Conservation (phyloP, 805 yeast species). For the Candida xiaguanensis region DNA sequence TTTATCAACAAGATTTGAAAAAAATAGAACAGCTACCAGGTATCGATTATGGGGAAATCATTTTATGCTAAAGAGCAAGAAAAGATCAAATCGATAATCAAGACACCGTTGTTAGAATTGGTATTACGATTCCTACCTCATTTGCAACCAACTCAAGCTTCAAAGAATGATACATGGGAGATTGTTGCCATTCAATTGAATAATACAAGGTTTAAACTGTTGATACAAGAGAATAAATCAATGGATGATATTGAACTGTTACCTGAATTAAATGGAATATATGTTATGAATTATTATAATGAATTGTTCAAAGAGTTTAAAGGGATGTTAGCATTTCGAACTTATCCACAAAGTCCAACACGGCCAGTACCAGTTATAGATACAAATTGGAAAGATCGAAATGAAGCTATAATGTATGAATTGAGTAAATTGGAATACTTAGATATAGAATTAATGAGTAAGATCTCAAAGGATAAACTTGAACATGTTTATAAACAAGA, state of each 20-base stretch:
- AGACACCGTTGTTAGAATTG: constrained; percentile 24
- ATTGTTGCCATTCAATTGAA: constrained; percentile 30
- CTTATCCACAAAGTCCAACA: neutral
- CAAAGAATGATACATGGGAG: constrained; percentile 31
- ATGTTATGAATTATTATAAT: constrained; percentile 19
- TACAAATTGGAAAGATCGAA: constrained; percentile 7
- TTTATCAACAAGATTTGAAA: neutral
- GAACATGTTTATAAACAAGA: constrained; percentile 12
- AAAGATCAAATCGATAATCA: constrained; percentile 18
- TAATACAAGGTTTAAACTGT: constrained; percentile 14
- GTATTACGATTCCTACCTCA: constrained; percentile 30
- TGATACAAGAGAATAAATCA: constrained; percentile 5
- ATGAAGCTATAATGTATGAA: constrained; percentile 20
- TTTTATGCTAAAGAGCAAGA: constrained; percentile 25
- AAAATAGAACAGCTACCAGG: no score
- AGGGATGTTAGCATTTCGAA: neutral
- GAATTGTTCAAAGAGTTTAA: constrained; percentile 15
- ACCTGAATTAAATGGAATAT: constrained; percentile 25
- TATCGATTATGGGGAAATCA: constrained; percentile 15
- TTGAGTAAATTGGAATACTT: constrained; percentile 16
- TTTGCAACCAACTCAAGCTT: constrained; percentile 21
- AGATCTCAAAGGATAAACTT: constrained; percentile 18
- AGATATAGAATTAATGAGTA: constrained; percentile 22
- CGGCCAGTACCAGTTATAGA: neutral
- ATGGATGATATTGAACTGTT: constrained; percentile 17